These are phyloP conservation scores for Suillus placidus DNA, from an alignment of 768 basidiomycete species.

Conservation along the genomic window DNA sequence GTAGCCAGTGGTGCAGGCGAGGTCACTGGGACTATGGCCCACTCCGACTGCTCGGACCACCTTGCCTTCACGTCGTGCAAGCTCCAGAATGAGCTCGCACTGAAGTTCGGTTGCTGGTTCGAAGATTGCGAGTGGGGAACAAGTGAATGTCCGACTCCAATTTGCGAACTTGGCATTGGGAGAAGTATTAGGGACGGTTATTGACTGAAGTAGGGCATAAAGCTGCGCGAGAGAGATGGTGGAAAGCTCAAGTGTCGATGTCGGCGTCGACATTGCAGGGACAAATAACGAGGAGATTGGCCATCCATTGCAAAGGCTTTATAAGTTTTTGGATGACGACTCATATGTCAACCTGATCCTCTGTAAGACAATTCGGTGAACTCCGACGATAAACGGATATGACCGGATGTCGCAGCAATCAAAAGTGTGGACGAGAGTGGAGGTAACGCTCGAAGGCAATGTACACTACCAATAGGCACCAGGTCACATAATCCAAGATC, in stretches of 20 bases:
- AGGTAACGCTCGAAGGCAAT: constrained; percentile 16
- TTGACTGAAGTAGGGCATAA: constrained; percentile 54
- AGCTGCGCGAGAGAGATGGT: constrained; percentile 50
- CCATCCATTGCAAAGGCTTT: constrained; percentile 25
- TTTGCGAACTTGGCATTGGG: constrained; percentile 64
- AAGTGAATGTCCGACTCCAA: constrained; percentile 84
- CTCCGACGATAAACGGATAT: constrained; percentile 18
- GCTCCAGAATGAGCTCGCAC: constrained; percentile 75
- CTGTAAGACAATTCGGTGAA: constrained; percentile 17
- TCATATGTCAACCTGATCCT: constrained; percentile 31
- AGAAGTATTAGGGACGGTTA: constrained; percentile 49
- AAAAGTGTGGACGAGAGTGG: constrained; percentile 13
- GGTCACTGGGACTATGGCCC: constrained; percentile 92
- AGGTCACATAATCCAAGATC: constrained; percentile 14
- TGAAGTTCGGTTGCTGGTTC: constrained; percentile 71
- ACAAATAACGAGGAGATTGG: constrained; percentile 40
- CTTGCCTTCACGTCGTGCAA: constrained; percentile 72
- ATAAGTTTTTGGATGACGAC: constrained; percentile 34
- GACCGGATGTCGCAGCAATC: constrained; percentile 16
- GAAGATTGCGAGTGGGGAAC: constrained; percentile 71
- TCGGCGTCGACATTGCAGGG: constrained; percentile 41
- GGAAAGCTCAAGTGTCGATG: constrained; percentile 33
- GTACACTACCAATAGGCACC: constrained; percentile 17
- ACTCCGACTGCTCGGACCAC: constrained; percentile 82
- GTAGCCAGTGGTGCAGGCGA: constrained; percentile 86